phyloP scores from a whole-genome alignment of 192 early-diverging fungal genomes.

The Coemansia sp. region DNA sequence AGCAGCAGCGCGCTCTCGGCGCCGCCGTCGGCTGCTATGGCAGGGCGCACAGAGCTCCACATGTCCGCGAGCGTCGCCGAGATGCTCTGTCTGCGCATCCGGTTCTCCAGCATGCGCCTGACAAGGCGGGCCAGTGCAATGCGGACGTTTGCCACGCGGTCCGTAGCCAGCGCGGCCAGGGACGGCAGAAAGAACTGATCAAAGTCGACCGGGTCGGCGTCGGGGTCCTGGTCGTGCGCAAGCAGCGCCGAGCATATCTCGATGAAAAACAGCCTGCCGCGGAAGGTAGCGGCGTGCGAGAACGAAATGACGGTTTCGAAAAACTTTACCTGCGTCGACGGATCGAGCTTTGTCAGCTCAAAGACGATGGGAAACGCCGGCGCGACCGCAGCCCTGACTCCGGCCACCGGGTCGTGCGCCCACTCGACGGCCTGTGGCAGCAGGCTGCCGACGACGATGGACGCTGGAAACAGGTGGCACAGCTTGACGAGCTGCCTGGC shows the following conservation, averaged over 20 bases:
- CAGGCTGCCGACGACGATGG: constrained; percentile 60
- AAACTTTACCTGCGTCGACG: constrained; percentile 35
- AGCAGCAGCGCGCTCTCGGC: background rate
- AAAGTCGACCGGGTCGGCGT: constrained; percentile 57
- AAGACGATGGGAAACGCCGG: constrained; percentile 45
- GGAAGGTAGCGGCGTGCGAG: constrained; percentile 49
- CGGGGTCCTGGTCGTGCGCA: constrained; percentile 57
- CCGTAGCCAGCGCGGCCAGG: constrained; percentile 57
- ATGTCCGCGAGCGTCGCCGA: constrained; percentile 30
- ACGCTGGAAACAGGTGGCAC: constrained; percentile 59
- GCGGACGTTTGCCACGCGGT: constrained; percentile 69
- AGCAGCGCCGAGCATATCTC: constrained; percentile 69
- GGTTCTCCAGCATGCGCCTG: constrained; percentile 44
- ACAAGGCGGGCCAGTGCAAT: constrained; percentile 66
- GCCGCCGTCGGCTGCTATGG: background rate
- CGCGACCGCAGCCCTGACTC: constrained; percentile 55
- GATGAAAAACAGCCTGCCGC: constrained; percentile 56
- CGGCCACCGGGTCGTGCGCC: constrained; percentile 57
- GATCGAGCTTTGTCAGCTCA: constrained; percentile 48
- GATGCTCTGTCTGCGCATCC: constrained; percentile 38
- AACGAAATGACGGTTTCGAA: constrained; percentile 54
- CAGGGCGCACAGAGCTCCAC: constrained; percentile 7
- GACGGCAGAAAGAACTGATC: constrained; percentile 67
- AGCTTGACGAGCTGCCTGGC: constrained; percentile 63
- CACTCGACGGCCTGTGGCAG: constrained; percentile 63